Conservation (phyloP, 495 filamentous ascomycete species). For the Penicillium chermesinum region DNA sequence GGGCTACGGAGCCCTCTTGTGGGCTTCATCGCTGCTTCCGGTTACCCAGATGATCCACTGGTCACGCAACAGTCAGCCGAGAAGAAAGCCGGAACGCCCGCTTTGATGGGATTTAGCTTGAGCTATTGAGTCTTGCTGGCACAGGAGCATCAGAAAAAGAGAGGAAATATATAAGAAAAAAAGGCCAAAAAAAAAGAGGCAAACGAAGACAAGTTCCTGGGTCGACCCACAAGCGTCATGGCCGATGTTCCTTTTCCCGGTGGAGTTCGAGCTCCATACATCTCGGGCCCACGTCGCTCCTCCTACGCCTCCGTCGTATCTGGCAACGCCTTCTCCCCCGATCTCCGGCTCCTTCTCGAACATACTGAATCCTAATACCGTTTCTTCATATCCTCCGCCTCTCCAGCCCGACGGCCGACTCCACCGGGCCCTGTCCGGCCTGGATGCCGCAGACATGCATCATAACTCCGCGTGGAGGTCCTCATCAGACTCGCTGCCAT, state of each 20-base stretch:
- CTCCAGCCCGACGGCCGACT: slow-evolving; percentile 33
- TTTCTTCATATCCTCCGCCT: slow-evolving; percentile 34
- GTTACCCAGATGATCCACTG: slow-evolving; percentile 23
- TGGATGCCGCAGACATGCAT: slow-evolving; percentile 46
- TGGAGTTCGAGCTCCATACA: slow-evolving; percentile 44
- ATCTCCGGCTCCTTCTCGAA: slow-evolving; percentile 54
- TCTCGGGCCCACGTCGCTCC: slow-evolving; percentile 44
- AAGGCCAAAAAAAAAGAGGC: too few relatives aligned
- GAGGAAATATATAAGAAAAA: not conserved
- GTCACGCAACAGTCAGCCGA: slow-evolving; percentile 20
- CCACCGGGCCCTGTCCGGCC: slow-evolving; percentile 30
- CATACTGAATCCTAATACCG: slow-evolving; percentile 48
- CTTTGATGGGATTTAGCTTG: not conserved
- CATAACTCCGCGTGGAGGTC: slow-evolving; percentile 40
- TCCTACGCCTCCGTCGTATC: slow-evolving; percentile 85
- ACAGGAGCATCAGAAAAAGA: not conserved
- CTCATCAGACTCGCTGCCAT: slow-evolving; percentile 40
- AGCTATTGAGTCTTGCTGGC: too few relatives aligned
- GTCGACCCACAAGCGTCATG: slow-evolving; percentile 31
- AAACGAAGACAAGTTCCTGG: too few relatives aligned
- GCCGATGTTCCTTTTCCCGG: slow-evolving; percentile 43
- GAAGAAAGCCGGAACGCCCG: not conserved
- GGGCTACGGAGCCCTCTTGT: not conserved
- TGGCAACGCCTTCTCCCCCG: slow-evolving; percentile 50
- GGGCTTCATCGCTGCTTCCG: slow-evolving; percentile 17